phyloP scores from a whole-genome alignment of 352 stramenopile species.

The Globisporangium cystogenes region DNA sequence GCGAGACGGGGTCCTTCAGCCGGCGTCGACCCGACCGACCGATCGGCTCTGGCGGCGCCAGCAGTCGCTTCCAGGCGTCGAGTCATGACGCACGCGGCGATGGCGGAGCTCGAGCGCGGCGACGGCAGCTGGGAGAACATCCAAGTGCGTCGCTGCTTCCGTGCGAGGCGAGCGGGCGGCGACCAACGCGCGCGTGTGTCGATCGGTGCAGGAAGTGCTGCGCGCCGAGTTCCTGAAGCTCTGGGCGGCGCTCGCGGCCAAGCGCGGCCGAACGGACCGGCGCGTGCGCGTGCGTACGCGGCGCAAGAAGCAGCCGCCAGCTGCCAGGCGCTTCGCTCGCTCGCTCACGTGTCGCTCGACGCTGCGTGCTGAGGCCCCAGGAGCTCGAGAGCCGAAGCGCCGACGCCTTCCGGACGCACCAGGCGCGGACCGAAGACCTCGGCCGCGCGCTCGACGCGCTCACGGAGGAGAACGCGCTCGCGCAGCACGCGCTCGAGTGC shows the following conservation, averaged over 20 bases:
- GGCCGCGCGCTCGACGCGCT: constrained; percentile 35
- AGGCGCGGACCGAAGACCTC: constrained; percentile 36
- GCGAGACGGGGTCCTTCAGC: too few relatives aligned
- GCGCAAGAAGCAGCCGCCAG: too few relatives aligned
- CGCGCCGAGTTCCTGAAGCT: constrained; percentile 33
- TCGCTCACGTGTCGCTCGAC: too few relatives aligned
- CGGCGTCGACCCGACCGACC: too few relatives aligned
- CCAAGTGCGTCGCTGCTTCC: constrained; percentile 20
- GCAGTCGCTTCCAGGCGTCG: not conserved
- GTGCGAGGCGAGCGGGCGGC: not conserved
- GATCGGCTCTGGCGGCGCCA: too few relatives aligned
- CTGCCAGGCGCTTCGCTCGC: too few relatives aligned
- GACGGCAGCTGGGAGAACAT: constrained; percentile 68
- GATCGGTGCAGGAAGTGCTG: constrained; percentile 31
- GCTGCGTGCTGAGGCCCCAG: too few relatives aligned
- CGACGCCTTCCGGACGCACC: constrained; percentile 12
- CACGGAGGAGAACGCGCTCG: constrained; percentile 36
- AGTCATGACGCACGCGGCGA: constrained; percentile 6
- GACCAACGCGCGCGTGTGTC: not conserved
- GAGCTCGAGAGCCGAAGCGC: constrained; percentile 3
- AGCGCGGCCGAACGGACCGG: constrained; percentile 15
- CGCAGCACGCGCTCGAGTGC: constrained; percentile 9
- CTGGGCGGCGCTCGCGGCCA: constrained; percentile 17
- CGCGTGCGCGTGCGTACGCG: constrained; percentile 4
- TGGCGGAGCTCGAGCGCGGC: constrained; percentile 32